Evolutionary conservation across 305 asterid genomes (phyloP).

Genomic region (Solanum hybrid): DNA sequence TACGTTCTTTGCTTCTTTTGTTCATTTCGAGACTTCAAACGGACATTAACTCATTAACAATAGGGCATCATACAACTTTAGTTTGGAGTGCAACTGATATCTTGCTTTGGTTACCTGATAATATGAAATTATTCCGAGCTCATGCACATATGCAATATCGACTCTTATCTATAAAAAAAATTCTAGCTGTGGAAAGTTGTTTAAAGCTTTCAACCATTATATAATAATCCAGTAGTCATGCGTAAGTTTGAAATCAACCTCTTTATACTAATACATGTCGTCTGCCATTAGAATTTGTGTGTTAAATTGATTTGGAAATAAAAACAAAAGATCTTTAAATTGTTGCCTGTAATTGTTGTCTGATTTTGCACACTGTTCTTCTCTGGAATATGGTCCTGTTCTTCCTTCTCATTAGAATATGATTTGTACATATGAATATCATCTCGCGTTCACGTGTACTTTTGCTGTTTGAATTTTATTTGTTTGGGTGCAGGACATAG

Average conservation of each 20-base stretch:
- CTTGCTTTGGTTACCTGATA: background rate
- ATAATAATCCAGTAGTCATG: background rate
- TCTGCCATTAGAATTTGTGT: background rate
- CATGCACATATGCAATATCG: background rate
- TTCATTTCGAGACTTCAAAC: background rate
- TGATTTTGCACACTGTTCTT: no score
- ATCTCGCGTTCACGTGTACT: no score
- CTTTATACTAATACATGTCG: background rate
- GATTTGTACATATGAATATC: no score
- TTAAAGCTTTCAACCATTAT: background rate
- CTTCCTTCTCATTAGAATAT: no score
- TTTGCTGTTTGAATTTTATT: no score
- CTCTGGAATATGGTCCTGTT: no score
- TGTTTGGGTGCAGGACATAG: no score
- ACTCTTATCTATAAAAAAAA: background rate
- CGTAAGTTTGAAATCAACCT: background rate
- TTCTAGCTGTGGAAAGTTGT: background rate
- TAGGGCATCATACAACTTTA: background rate
- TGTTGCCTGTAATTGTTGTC: no score
- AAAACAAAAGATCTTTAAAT: no score
- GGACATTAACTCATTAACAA: background rate
- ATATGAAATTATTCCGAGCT: background rate
- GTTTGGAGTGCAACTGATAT: background rate
- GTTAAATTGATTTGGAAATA: background rate
- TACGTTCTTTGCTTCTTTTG: background rate